These are phyloP conservation scores for Hypoxylon subgilvum DNA, from an alignment of 495 filamentous ascomycete species.

Conservation along the genomic window DNA sequence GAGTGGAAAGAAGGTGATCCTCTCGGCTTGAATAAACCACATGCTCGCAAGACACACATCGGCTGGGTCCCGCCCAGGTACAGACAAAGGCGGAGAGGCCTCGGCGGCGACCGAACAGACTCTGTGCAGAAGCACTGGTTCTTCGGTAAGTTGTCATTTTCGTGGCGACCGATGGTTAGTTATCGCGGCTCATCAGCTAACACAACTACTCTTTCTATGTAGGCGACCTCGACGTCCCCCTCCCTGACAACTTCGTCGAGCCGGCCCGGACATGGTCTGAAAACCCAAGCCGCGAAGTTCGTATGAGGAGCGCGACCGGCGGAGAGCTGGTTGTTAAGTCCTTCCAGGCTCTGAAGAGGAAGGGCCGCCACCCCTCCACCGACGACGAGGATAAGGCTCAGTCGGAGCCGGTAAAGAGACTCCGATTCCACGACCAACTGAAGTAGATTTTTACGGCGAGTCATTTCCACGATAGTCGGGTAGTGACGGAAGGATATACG, in stretches of 20 bases:
- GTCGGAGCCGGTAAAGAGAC: too few species aligned
- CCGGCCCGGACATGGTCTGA: neutral
- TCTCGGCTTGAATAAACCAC: neutral
- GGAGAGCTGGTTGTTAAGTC: neutral
- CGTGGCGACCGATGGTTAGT: too few species aligned
- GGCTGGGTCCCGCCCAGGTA: neutral
- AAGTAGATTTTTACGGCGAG: too few species aligned
- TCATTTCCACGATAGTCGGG: too few species aligned
- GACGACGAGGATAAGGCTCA: too few species aligned
- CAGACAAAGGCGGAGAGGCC: neutral
- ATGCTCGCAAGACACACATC: neutral
- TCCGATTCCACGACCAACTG: too few species aligned
- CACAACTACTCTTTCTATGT: too few species aligned
- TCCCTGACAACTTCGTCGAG: neutral
- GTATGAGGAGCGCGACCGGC: neutral
- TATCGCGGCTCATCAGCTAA: too few species aligned
- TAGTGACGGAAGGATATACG: too few species aligned
- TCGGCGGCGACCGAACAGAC: neutral
- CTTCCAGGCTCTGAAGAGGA: neutral
- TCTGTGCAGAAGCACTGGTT: slow-evolving; percentile 3
- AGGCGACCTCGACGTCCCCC: neutral
- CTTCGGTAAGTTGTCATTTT: slow-evolving; percentile 1
- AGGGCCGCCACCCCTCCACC: neutral
- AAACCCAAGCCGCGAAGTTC: neutral
- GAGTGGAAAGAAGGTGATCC: neutral